Conservation (phyloP, 768 basidiomycete genomes). For the Kwoniella sp. region DNA sequence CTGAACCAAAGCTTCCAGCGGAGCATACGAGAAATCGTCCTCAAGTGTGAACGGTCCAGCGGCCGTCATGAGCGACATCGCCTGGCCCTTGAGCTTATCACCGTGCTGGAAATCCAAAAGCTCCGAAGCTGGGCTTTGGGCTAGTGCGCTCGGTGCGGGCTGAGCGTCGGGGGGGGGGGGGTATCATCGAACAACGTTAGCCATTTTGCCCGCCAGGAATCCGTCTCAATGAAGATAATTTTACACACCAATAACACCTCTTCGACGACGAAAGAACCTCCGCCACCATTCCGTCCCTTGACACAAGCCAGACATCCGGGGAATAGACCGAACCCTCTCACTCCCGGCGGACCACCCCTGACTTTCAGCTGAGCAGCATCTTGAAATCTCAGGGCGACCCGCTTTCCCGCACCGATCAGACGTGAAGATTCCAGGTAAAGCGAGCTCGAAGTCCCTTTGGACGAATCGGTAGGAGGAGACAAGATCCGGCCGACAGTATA, state of each 20-base stretch:
- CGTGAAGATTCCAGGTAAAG: conserved; percentile 83
- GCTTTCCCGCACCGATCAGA: conserved; percentile 64
- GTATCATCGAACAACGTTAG: conserved; percentile 4
- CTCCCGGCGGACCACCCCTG: conserved; percentile 66
- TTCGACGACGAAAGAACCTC: conserved; percentile 78
- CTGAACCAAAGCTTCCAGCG: conserved; percentile 68
- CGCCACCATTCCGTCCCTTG: conserved; percentile 87
- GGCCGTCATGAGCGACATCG: conserved; percentile 71
- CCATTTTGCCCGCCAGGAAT: too few relatives aligned
- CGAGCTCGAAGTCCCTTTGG: conserved; percentile 73
- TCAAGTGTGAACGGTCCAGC: conserved; percentile 87
- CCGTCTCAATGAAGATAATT: not conserved
- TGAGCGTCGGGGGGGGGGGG: too few relatives aligned
- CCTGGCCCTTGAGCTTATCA: conserved; percentile 56
- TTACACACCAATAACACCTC: conserved; percentile 76
- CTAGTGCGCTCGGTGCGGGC: conserved; percentile 66
- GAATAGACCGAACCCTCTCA: conserved; percentile 73
- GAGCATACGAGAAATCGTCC: conserved; percentile 72
- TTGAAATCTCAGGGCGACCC: conserved; percentile 73
- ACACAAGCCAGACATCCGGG: conserved; percentile 85
- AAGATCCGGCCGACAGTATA: conserved; percentile 69
- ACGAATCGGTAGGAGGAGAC: conserved; percentile 57
- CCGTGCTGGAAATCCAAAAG: conserved; percentile 57
- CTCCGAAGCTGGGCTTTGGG: conserved; percentile 57
- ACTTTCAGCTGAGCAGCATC: conserved; percentile 63